Conservation (phyloP, 306 rosid genomes). For the Morella rubra region DNA sequence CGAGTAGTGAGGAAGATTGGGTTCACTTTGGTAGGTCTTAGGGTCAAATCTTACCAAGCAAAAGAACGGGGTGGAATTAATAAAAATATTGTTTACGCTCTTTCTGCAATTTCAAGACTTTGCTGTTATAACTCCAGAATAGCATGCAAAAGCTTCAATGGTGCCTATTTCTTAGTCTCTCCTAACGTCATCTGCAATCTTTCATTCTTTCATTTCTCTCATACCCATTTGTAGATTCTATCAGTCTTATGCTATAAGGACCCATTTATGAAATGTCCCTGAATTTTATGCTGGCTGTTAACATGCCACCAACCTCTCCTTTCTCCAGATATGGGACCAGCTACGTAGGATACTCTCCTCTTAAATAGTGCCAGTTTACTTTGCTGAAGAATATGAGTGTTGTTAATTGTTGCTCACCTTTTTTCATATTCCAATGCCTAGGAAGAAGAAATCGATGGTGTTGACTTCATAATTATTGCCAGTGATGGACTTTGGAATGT, state of each 20-base stretch:
- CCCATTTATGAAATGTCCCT: not conserved
- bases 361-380: not conserved
- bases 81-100: not conserved
- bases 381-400: not conserved
- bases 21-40: not conserved
- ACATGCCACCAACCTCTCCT: not conserved
- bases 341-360: not conserved
- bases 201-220: not conserved
- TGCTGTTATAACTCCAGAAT: not conserved
- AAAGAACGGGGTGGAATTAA: not conserved
- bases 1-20: not conserved
- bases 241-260: slow-evolving; percentile 7
- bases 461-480: slow-evolving; percentile 78
- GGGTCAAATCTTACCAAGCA: not conserved
- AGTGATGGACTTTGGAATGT: slow-evolving; percentile 97
- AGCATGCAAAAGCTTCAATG: not conserved
- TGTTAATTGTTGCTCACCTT: slow-evolving; percentile 4
- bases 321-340: not conserved
- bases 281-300: not conserved
- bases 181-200: not conserved
- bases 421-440: slow-evolving; percentile 27
- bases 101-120: not conserved
- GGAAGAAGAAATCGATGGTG: slow-evolving; percentile 81
- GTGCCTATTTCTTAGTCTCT: not conserved
- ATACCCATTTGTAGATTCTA: not conserved